A percentile compares a stretch with the other conserved stretches of the same genome.
These are phyloP conservation scores for Candida neerlandica DNA, from an alignment of 1,139 yeast genomes.

Conservation along the genomic window DNA sequence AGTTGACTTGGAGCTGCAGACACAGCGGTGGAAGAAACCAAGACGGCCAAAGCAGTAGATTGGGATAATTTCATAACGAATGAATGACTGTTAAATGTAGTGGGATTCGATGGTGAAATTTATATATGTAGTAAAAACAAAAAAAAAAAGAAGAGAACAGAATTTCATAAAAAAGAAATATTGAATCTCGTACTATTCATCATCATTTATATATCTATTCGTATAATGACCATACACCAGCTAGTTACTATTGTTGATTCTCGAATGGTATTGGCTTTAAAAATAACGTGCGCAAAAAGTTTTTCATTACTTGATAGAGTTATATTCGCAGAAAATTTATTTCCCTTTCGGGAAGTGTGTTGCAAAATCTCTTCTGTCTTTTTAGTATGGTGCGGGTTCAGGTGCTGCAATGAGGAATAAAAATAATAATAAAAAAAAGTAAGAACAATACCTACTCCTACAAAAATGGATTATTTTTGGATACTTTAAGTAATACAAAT, in stretches of 20 bases:
- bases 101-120: background rate
- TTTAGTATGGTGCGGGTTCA: background rate
- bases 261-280: background rate
- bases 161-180: background rate
- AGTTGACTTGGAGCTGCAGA: conserved; percentile 23
- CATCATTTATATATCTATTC: conserved; percentile 4
- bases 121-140: background rate
- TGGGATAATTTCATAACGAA: conserved; percentile 30
- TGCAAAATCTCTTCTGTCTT: background rate
- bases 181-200: conserved; percentile 3
- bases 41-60: conserved; percentile 31
- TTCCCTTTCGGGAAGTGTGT: conserved; percentile 6
- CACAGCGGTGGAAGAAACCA: conserved; percentile 27
- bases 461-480: background rate
- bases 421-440: no score
- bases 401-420: background rate
- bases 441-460: background rate
- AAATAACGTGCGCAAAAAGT: background rate
- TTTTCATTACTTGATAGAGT: conserved; percentile 4
- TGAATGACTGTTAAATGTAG: conserved; percentile 3
- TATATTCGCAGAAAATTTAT: conserved; percentile 1
- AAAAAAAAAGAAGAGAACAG: background rate
- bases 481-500: background rate
- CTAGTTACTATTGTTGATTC: background rate
- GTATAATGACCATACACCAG: background rate